phyloP scores from a whole-genome alignment of 1,284 basidiomycete genomes.

The Wallemia mellicola region DNA sequence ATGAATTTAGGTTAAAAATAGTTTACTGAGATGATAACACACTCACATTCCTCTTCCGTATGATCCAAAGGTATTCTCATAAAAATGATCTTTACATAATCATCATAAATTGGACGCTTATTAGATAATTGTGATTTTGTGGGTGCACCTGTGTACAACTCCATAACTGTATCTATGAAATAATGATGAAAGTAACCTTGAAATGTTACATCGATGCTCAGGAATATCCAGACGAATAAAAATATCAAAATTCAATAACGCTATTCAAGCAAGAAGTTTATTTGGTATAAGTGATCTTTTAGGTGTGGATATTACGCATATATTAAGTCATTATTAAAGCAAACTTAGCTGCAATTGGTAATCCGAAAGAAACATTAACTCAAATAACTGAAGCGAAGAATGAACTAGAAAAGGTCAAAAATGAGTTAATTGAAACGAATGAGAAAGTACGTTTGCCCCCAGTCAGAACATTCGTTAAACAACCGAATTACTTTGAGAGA shows the following conservation, averaged over 20 bases:
- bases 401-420: constrained; percentile 38
- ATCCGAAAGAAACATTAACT: constrained; percentile 45
- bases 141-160: not conserved
- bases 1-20: no score
- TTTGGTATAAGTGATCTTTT: constrained; percentile 50
- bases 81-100: not conserved
- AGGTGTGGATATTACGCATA: constrained; percentile 9
- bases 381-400: constrained; percentile 42
- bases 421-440: constrained; percentile 33
- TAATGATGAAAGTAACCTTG: not conserved
- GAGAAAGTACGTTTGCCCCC: constrained; percentile 33
- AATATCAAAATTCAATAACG: not conserved
- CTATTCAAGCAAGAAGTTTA: constrained; percentile 13
- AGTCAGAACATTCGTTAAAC: constrained; percentile 41
- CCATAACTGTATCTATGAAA: not conserved
- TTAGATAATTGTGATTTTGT: not conserved
- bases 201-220: not conserved
- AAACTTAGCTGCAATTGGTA: constrained; percentile 26
- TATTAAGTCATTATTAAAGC: not conserved
- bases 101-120: not conserved
- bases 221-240: not conserved
- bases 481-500: constrained; percentile 39
- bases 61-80: no score
- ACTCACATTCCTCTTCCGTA: no score
- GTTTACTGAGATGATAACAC: no score